These are phyloP conservation scores for Penicillium antarcticum DNA, from an alignment of 495 filamentous ascomycete genomes.

Conservation along the genomic window DNA sequence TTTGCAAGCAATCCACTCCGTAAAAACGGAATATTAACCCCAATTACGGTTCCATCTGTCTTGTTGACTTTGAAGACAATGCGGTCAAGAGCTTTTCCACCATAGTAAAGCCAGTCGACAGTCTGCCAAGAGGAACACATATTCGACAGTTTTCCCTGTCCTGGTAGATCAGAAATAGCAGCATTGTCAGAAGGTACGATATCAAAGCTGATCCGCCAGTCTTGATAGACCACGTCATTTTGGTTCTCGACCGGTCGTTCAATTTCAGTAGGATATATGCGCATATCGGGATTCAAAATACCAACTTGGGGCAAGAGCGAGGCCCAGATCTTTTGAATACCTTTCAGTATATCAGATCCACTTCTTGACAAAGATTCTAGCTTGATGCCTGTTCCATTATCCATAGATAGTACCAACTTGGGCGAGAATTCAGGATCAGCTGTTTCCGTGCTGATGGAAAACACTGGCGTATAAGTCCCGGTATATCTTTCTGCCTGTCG, in stretches of 20 bases:
- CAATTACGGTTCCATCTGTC: constrained; percentile 4
- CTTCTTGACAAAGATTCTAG: constrained; percentile 1
- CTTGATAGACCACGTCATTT: constrained; percentile 5
- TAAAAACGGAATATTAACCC: constrained; percentile 12
- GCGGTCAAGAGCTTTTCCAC: constrained; percentile 7
- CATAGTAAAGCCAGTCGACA: constrained; percentile 14
- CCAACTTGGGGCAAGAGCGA: constrained; percentile 2
- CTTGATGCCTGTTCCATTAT: constrained; percentile 7
- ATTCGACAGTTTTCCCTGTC: neutral
- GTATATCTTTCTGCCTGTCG: too few species aligned
- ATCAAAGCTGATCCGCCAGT: constrained; percentile 13
- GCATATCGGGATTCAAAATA: constrained; percentile 3
- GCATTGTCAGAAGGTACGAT: constrained; percentile 7
- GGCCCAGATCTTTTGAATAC: constrained; percentile 7
- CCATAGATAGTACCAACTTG: neutral
- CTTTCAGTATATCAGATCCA: constrained; percentile 2
- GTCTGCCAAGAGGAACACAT: constrained; percentile 13
- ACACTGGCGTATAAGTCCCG: too few species aligned
- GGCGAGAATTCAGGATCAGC: too few species aligned
- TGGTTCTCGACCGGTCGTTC: neutral
- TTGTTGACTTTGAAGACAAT: constrained; percentile 16
- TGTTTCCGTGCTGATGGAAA: too few species aligned
- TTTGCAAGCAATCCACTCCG: too few species aligned
- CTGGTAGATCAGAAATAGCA: constrained; percentile 13
- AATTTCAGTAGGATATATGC: constrained; percentile 10